phyloP scores from a whole-genome alignment of 345 rosid species.

The Punica granatum region DNA sequence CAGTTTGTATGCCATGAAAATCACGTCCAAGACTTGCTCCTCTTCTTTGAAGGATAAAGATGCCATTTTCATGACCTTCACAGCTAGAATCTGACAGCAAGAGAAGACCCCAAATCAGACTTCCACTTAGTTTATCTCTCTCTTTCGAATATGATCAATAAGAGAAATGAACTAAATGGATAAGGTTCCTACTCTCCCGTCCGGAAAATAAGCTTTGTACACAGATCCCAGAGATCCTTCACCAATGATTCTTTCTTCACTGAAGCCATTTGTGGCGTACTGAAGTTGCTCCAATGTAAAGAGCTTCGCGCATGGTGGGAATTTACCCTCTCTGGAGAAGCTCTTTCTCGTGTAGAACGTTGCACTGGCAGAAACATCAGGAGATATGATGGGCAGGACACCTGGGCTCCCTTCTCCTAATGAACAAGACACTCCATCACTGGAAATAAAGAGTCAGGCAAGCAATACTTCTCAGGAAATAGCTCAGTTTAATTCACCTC shows the following conservation, averaged over 20 bases:
- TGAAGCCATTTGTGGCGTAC: constrained; percentile 64
- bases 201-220: constrained; percentile 68
- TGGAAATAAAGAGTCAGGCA: background rate
- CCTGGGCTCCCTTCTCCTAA: background rate
- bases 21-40: constrained; percentile 61
- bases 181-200: constrained; percentile 45
- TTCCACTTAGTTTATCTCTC: background rate
- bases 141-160: background rate
- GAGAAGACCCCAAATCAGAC: background rate
- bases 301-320: constrained; percentile 40
- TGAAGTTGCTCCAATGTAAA: constrained; percentile 68
- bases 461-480: background rate
- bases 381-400: background rate
- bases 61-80: constrained; percentile 59
- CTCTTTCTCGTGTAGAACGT: constrained; percentile 43
- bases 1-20: constrained; percentile 50
- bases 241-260: constrained; percentile 65
- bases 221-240: constrained; percentile 86
- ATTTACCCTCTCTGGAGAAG: constrained; percentile 33
- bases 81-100: constrained; percentile 50
- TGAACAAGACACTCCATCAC: background rate
- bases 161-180: background rate
- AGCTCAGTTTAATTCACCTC: constrained; percentile 32
- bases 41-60: constrained; percentile 75
- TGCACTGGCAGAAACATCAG: background rate